A percentile compares a stretch with the other conserved stretches of the same genome.
phyloP scores from a whole-genome alignment of 495 filamentous ascomycete genomes.

The Hypoxylon trugodes region DNA sequence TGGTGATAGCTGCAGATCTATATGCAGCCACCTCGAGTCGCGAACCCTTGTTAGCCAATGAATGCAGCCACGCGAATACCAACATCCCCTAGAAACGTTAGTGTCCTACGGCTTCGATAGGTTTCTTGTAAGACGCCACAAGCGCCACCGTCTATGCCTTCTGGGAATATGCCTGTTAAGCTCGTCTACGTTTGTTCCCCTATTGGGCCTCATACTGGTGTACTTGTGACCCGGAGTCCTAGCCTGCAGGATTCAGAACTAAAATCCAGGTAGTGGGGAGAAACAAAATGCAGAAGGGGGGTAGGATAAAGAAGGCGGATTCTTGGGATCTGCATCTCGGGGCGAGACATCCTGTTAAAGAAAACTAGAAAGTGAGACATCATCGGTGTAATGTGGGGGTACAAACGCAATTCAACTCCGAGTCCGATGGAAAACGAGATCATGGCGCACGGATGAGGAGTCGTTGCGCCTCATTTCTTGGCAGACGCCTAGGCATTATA shows the following conservation, averaged over 20 bases:
- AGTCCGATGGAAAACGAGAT: slow-evolving; percentile 21
- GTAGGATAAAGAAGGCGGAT: slow-evolving; percentile 8
- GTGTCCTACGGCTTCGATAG: slow-evolving; percentile 17
- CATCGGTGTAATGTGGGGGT: slow-evolving; percentile 22
- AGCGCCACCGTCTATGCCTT: background rate
- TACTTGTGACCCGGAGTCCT: background rate
- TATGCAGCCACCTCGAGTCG: slow-evolving; percentile 15
- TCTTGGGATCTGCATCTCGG: slow-evolving; percentile 3
- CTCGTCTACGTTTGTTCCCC: background rate
- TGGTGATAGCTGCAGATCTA: background rate
- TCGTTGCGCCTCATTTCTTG: slow-evolving; percentile 31
- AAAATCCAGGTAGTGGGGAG: background rate
- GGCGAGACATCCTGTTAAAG: slow-evolving; percentile 20
- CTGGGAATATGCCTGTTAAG: slow-evolving; percentile 8
- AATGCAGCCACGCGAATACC: slow-evolving; percentile 31
- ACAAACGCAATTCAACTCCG: no score
- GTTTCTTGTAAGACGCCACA: background rate
- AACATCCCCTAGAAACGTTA: slow-evolving; percentile 11
- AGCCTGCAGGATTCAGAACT: background rate
- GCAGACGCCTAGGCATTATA: slow-evolving; percentile 14
- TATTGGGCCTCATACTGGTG: background rate
- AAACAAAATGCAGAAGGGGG: background rate
- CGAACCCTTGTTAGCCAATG: background rate
- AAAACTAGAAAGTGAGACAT: slow-evolving; percentile 23
- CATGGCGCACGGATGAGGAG: slow-evolving; percentile 13